A percentile compares a stretch with the other conserved stretches of the same genome.
Conservation (phyloP, 345 rosid species). For the Heritiera fomes region DNA sequence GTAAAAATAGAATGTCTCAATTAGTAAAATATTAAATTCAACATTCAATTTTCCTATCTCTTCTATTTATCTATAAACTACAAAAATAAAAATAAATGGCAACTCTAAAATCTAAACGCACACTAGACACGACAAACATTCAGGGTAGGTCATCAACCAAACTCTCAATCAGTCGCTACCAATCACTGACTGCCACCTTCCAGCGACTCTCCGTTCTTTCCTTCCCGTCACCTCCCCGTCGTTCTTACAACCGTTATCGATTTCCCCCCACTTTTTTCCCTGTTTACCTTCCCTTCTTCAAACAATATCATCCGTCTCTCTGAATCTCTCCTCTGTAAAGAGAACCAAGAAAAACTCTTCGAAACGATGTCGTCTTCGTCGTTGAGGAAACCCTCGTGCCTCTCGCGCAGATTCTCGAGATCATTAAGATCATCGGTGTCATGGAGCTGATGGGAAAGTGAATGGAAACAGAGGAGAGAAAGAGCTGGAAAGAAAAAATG, state of each 20-base stretch:
- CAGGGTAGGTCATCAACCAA: background rate
- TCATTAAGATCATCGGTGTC: background rate
- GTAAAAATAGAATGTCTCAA: no score
- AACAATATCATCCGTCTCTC: background rate
- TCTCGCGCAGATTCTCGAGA: constrained; percentile 15
- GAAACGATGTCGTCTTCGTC: constrained; percentile 11
- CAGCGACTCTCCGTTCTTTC: background rate
- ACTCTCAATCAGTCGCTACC: background rate
- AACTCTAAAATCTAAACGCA: no score
- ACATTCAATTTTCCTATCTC: no score
- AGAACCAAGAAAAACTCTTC: background rate
- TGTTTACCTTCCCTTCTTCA: background rate
- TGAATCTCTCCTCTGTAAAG: background rate
- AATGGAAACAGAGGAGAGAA: no score
- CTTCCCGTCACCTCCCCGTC: background rate
- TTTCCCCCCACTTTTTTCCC: background rate
- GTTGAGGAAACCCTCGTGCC: constrained; percentile 3
- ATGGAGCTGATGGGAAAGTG: no score
- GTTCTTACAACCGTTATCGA: background rate
- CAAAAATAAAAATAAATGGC: no score
- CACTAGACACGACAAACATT: no score
- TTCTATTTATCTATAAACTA: no score
- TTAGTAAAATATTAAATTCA: no score
- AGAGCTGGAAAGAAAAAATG: no score
- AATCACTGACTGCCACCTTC: background rate